These are phyloP conservation scores for Scytalidium sp. DNA, from an alignment of 2,329 filamentous ascomycete species.

Conservation along the genomic window DNA sequence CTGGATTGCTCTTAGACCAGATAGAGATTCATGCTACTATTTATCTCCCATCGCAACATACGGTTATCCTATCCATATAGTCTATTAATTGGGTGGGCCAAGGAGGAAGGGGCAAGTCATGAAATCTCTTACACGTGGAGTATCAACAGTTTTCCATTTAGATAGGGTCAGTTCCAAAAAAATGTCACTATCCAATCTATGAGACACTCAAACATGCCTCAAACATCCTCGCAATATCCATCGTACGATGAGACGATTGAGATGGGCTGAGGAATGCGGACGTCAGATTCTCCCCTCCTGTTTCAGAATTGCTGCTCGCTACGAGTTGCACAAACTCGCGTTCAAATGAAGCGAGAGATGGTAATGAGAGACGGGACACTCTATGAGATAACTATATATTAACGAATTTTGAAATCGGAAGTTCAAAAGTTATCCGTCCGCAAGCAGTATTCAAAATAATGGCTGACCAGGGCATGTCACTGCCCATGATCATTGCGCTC, in stretches of 20 bases:
- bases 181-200: not conserved
- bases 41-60: no score
- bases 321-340: not conserved
- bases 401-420: not conserved
- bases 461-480: not conserved
- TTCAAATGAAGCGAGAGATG: not conserved
- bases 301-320: not conserved
- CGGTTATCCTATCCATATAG: no score
- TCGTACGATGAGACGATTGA: not conserved
- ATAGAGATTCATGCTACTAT: no score
- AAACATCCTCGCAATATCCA: not conserved
- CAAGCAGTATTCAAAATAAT: not conserved
- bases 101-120: no score
- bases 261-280: not conserved
- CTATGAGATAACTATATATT: not conserved
- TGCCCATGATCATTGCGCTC: constrained; percentile 16
- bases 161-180: no score
- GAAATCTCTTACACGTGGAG: no score
- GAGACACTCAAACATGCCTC: not conserved
- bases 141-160: no score
- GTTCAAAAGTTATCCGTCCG: not conserved
- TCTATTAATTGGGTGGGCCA: no score
- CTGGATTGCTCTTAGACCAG: no score
- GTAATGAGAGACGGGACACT: no score
- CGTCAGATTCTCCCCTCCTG: not conserved